A percentile compares a stretch with the other conserved stretches of the same genome.
Conservation (phyloP, 805 yeast genomes). For the Ogataea sp. region DNA sequence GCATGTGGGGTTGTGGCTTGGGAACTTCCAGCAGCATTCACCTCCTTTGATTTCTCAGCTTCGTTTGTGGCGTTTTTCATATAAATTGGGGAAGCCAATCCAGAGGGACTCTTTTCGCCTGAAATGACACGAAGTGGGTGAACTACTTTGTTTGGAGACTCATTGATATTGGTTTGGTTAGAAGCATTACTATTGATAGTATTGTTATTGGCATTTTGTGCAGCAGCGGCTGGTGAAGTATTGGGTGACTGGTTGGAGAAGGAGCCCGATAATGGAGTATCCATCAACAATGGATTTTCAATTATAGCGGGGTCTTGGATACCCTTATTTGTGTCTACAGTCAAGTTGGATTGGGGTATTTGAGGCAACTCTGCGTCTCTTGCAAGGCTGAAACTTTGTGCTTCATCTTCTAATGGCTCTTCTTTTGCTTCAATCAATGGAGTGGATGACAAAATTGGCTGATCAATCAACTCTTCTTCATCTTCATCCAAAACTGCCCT, state of each 20-base stretch:
- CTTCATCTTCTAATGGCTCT: not conserved
- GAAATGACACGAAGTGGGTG: slow-evolving; percentile 11
- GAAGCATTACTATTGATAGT: too few relatives aligned
- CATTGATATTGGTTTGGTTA: too few relatives aligned
- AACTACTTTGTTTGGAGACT: slow-evolving; percentile 9
- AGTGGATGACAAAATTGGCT: slow-evolving; percentile 6
- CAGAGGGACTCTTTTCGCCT: slow-evolving; percentile 1
- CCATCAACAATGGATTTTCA: slow-evolving; percentile 9
- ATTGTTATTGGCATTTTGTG: too few relatives aligned
- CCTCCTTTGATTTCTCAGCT: not conserved
- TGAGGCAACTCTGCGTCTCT: too few relatives aligned
- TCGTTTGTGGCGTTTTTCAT: too few relatives aligned
- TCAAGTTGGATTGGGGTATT: too few relatives aligned
- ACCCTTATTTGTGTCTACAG: not conserved
- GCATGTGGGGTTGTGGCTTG: too few relatives aligned
- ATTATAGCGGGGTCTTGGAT: not conserved
- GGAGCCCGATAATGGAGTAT: slow-evolving; percentile 8
- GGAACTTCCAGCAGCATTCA: too few relatives aligned
- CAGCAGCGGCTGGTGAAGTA: not conserved
- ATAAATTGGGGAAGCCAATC: slow-evolving; percentile 11
- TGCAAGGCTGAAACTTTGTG: not conserved
- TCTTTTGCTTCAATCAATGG: slow-evolving; percentile 3
- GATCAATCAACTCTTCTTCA: not conserved
- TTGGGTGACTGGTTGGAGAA: slow-evolving; percentile 2
- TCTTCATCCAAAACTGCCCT: too few relatives aligned